A percentile compares a stretch with the other conserved stretches of the same genome.
phyloP scores from a whole-genome alignment of 441 rosid species.

The Populus trichocarpa region DNA sequence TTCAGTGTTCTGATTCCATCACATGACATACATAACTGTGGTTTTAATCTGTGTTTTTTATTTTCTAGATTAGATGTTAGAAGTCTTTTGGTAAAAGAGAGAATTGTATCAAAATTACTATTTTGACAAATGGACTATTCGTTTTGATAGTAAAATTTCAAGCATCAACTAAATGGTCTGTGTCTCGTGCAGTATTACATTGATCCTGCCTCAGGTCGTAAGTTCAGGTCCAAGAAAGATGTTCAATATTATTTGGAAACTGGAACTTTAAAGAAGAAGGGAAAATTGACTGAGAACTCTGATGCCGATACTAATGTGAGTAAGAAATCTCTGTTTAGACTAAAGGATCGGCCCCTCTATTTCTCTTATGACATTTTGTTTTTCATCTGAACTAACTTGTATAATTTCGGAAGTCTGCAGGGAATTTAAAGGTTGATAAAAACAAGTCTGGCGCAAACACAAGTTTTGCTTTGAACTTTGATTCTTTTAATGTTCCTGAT shows the following conservation, averaged over 20 bases:
- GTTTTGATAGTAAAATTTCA: neutral
- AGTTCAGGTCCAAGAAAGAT: slow-evolving; percentile 75
- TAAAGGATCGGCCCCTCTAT: neutral
- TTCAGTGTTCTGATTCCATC: neutral
- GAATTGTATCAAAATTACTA: neutral
- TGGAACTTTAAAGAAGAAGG: slow-evolving; percentile 38
- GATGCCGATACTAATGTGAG: slow-evolving; percentile 38
- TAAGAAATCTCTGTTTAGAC: slow-evolving; percentile 1
- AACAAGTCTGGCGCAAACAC: slow-evolving; percentile 23
- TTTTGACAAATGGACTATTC: neutral
- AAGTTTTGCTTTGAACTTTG: slow-evolving; percentile 37
- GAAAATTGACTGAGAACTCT: slow-evolving; percentile 29
- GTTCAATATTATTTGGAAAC: slow-evolving; percentile 62
- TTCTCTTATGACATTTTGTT: neutral
- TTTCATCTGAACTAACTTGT: slow-evolving; percentile 2
- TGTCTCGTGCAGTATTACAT: slow-evolving; percentile 58
- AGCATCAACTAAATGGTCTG: slow-evolving; percentile 1
- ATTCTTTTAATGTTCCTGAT: slow-evolving; percentile 50
- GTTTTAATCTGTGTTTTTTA: neutral
- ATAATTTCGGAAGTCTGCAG: slow-evolving; percentile 26
- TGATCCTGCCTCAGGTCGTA: slow-evolving; percentile 50
- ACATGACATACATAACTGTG: neutral
- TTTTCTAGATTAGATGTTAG: neutral
- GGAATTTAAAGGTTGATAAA: slow-evolving; percentile 27
- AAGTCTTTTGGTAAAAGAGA: neutral